phyloP scores from a whole-genome alignment of 1,284 basidiomycete genomes.

The Ceraceosorus guamensis region DNA sequence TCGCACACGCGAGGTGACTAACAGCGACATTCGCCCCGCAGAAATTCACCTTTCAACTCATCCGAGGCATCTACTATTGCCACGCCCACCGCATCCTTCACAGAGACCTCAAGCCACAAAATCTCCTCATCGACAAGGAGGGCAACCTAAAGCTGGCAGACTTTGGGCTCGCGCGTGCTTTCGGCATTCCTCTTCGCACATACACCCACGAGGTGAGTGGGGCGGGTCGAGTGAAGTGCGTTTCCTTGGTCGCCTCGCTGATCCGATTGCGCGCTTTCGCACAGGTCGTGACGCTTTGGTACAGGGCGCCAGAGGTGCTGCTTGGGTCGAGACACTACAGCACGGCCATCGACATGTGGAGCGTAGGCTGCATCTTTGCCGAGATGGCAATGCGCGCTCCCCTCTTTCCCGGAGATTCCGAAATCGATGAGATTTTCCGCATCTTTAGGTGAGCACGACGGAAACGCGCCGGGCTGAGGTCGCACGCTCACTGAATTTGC shows the following conservation, averaged over 20 bases:
- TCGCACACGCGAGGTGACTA: constrained; percentile 6
- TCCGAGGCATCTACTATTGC: constrained; percentile 82
- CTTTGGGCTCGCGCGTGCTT: constrained; percentile 91
- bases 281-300: constrained; percentile 85
- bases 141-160: constrained; percentile 62
- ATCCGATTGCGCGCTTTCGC: neutral
- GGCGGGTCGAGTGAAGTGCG: neutral
- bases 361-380: constrained; percentile 80
- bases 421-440: constrained; percentile 99
- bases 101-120: constrained; percentile 95
- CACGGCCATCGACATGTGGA: constrained; percentile 96
- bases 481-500: neutral
- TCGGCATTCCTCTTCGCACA: constrained; percentile 93
- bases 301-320: constrained; percentile 91
- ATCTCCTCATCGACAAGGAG: constrained; percentile 79
- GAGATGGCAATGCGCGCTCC: constrained; percentile 89
- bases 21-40: constrained; percentile 43
- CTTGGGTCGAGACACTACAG: constrained; percentile 92
- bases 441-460: constrained; percentile 60
- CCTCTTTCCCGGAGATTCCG: constrained; percentile 94
- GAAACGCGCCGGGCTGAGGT: neutral
- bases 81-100: constrained; percentile 94
- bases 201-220: constrained; percentile 80
- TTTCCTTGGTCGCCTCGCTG: neutral
- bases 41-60: constrained; percentile 85